Conservation (phyloP, 2,329 filamentous ascomycete genomes). For the Blumeria graminis region DNA sequence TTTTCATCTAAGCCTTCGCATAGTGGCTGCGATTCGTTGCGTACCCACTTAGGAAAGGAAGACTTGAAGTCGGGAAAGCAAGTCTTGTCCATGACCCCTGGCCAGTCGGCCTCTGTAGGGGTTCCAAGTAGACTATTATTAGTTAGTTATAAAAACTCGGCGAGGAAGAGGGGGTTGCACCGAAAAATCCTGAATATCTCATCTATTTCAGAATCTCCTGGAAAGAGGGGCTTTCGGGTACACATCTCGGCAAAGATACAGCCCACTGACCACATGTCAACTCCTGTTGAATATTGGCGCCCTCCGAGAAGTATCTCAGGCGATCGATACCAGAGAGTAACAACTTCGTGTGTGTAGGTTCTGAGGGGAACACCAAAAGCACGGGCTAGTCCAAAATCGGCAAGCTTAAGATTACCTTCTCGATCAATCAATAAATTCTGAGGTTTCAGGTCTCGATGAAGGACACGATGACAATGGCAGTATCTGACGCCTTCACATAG, state of each 20-base stretch:
- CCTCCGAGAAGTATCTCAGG: slow-evolving; percentile 80
- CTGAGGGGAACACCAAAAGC: slow-evolving; percentile 78
- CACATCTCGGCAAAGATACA: slow-evolving; percentile 96
- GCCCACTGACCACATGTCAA: slow-evolving; percentile 89
- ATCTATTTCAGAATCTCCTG: slow-evolving; percentile 78
- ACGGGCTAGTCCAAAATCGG: slow-evolving; percentile 71
- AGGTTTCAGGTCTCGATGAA: slow-evolving; percentile 75
- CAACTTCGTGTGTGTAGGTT: slow-evolving; percentile 87
- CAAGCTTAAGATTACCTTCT: slow-evolving; percentile 72
- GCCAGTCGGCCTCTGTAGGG: slow-evolving; percentile 61
- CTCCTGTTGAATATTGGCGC: slow-evolving; percentile 77
- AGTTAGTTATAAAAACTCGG: slow-evolving; percentile 7
- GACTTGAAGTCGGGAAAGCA: slow-evolving; percentile 85
- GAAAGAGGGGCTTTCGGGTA: slow-evolving; percentile 77
- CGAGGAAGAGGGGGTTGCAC: slow-evolving; percentile 21
- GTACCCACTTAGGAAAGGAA: slow-evolving; percentile 76
- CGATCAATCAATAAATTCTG: slow-evolving; percentile 74
- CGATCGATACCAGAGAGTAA: slow-evolving; percentile 80
- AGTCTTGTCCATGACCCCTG: slow-evolving; percentile 44
- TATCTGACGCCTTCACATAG: slow-evolving; percentile 65
- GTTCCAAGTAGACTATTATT: slow-evolving; percentile 51
- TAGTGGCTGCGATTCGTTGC: slow-evolving; percentile 39
- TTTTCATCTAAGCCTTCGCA: slow-evolving; percentile 50
- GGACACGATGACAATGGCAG: slow-evolving; percentile 68
- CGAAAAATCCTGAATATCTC: slow-evolving; percentile 91